Evolutionary conservation across 129 eudicot genomes (phyloP), one percentile per base, ranked within the genome.

Genomic region (Centaurea solstitialis): DNA sequence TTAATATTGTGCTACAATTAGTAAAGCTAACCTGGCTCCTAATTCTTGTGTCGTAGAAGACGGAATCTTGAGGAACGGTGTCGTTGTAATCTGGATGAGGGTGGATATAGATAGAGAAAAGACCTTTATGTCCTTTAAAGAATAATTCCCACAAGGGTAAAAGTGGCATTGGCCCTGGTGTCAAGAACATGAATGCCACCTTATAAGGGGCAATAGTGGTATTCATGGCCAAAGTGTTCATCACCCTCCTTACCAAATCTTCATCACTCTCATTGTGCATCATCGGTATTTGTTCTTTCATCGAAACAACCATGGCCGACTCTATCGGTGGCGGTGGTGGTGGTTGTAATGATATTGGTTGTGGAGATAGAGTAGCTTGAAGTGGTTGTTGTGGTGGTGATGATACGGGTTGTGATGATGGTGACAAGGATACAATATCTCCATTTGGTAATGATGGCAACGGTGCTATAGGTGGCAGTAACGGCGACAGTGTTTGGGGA

Each of bases 241-340:
- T 81, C 77, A 87, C 88, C 4, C 81, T 90, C 91, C 13, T 11
- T 8, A 92, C 33, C 75, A 92, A 76, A 76, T 92, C 93, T 6
- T 87, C 78, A 50, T 92, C 93, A 61, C 81, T 87, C 93, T 87
- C 87, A 62, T 85, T 83, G 20, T 92, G 92, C 81, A 45, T 80
- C 61, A 77, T 37, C 30, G 77, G 38, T 33, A 30, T 61, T 40
- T 73, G 21, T 35, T 81, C 81, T 7, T 75, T 68, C 21, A 75
- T 0, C 6, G 78, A 83, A 79, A 68, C 59, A 39, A 20, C 37
- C 13, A 22, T 10, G n/a, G 30, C 7, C 8, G 62, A 50, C 62
- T 50, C 20, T 17, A 50, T 40, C 13, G 50, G 10, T 3, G 23
- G 11, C 33, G 66, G 6, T 11, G 43, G 7, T 73, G 18, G 77